These are phyloP conservation scores for Kodamaea derodonti DNA, from an alignment of 1,139 yeast species.

Conservation along the genomic window DNA sequence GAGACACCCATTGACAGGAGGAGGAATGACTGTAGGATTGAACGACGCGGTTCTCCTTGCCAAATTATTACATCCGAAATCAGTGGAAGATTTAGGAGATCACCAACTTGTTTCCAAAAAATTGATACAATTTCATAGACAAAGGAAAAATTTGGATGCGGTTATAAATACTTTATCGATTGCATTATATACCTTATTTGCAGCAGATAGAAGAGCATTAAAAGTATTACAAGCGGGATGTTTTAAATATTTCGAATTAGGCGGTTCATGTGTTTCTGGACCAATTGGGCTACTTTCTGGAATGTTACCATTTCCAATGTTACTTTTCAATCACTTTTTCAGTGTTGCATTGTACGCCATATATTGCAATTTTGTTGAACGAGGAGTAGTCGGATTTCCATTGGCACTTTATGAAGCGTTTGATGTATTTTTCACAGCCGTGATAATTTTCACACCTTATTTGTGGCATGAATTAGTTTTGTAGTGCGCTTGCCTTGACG, in stretches of 20 bases:
- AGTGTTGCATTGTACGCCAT: conserved; percentile 86
- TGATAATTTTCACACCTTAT: conserved; percentile 74
- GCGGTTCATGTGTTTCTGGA: conserved; percentile 73
- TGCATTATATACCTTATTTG: conserved; percentile 85
- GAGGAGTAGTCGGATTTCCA: conserved; percentile 70
- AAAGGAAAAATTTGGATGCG: conserved; percentile 73
- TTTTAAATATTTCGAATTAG: conserved; percentile 76
- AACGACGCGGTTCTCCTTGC: conserved; percentile 76
- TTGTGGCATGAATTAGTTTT: conserved; percentile 46
- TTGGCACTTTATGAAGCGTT: conserved; percentile 68
- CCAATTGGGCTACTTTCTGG: conserved; percentile 89
- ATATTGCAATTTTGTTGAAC: conserved; percentile 59
- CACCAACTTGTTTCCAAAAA: conserved; percentile 51
- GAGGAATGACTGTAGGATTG: conserved; percentile 98
- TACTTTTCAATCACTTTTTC: conserved; percentile 80
- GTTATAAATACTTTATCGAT: conserved; percentile 88
- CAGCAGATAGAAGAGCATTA: conserved; percentile 71
- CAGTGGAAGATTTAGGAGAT: conserved; percentile 58
- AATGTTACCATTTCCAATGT: conserved; percentile 67
- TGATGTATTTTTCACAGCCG: conserved; percentile 69
- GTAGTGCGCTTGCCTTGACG: too few species aligned
- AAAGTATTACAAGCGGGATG: conserved; percentile 81
- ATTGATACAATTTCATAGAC: conserved; percentile 64
- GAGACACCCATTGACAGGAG: conserved; percentile 98
- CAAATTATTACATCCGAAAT: conserved; percentile 51